phyloP scores from a whole-genome alignment of 2,329 filamentous ascomycete species.

The Cordyceps javanica region DNA sequence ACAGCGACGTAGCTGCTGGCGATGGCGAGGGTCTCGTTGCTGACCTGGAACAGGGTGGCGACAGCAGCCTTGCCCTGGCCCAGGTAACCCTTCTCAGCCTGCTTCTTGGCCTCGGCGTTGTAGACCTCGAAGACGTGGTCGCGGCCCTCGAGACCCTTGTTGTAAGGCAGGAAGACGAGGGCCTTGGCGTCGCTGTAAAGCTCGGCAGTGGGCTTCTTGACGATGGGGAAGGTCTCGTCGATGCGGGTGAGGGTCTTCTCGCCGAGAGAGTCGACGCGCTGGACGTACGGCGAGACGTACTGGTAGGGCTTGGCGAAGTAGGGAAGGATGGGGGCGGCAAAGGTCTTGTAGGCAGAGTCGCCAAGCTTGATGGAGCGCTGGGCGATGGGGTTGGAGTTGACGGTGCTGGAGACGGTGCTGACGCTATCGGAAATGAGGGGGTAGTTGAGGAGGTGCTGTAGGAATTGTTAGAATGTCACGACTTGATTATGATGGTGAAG shows the following conservation, averaged over 20 bases:
- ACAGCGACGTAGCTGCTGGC: slow-evolving; percentile 51
- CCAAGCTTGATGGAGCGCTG: slow-evolving; percentile 74
- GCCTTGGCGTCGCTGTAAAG: slow-evolving; percentile 59
- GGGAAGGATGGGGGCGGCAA: slow-evolving; percentile 72
- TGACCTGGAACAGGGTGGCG: slow-evolving; percentile 60
- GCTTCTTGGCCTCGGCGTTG: slow-evolving; percentile 55
- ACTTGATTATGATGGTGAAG: no score
- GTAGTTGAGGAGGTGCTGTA: slow-evolving; percentile 76
- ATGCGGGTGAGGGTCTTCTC: slow-evolving; percentile 64
- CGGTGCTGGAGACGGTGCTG: slow-evolving; percentile 67
- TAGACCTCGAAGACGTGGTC: slow-evolving; percentile 56
- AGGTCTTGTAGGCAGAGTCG: slow-evolving; percentile 66
- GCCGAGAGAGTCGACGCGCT: slow-evolving; percentile 71
- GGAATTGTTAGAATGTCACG: background rate
- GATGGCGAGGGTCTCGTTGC: slow-evolving; percentile 58
- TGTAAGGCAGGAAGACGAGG: slow-evolving; percentile 56
- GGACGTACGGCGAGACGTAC: slow-evolving; percentile 77
- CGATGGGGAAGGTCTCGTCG: slow-evolving; percentile 63
- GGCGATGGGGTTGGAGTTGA: slow-evolving; percentile 77
- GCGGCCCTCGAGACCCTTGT: slow-evolving; percentile 54
- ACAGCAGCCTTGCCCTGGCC: slow-evolving; percentile 64
- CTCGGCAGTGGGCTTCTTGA: slow-evolving; percentile 70
- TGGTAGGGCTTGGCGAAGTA: slow-evolving; percentile 67
- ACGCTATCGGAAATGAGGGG: slow-evolving; percentile 77
- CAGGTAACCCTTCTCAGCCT: slow-evolving; percentile 57